These are phyloP conservation scores for Priceomyces carsonii DNA, from an alignment of 805 yeast species.

Conservation along the genomic window DNA sequence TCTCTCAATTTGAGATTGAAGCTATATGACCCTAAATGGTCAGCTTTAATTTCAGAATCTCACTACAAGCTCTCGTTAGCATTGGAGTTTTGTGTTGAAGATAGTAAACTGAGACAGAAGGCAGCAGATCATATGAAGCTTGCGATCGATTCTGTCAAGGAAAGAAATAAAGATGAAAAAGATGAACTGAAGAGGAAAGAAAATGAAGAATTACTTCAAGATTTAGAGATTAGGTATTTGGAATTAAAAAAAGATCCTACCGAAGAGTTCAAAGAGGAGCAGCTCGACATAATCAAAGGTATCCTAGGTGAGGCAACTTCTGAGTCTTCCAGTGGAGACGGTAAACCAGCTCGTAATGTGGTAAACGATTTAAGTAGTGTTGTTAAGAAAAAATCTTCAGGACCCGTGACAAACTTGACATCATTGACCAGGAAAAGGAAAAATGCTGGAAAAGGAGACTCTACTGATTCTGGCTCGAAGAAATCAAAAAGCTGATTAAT, in stretches of 20 bases:
- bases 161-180: slow-evolving; percentile 39
- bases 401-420: slow-evolving; percentile 60
- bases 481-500: slow-evolving; percentile 10
- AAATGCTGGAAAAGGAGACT: slow-evolving; percentile 11
- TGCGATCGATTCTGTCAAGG: slow-evolving; percentile 48
- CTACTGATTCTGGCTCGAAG: slow-evolving; percentile 7
- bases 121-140: slow-evolving; percentile 56
- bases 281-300: slow-evolving; percentile 55
- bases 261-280: slow-evolving; percentile 49
- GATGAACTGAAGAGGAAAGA: slow-evolving; percentile 43
- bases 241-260: slow-evolving; percentile 57
- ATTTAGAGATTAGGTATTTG: slow-evolving; percentile 54
- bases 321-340: slow-evolving; percentile 19
- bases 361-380: slow-evolving; percentile 60
- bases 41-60: slow-evolving; percentile 70
- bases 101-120: slow-evolving; percentile 42
- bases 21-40: slow-evolving; percentile 47
- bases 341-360: slow-evolving; percentile 17
- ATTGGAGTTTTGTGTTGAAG: slow-evolving; percentile 65
- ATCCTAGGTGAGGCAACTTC: slow-evolving; percentile 50
- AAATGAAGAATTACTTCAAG: slow-evolving; percentile 51
- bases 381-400: slow-evolving; percentile 41
- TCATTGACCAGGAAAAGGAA: slow-evolving; percentile 61
- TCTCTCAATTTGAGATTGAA: slow-evolving; percentile 56
- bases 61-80: slow-evolving; percentile 82